Percentiles rank a stretch among this genome's conserved stretches.
These are phyloP conservation scores for Coprinopsis sp. DNA, from an alignment of 768 basidiomycete species.

Conservation along the genomic window DNA sequence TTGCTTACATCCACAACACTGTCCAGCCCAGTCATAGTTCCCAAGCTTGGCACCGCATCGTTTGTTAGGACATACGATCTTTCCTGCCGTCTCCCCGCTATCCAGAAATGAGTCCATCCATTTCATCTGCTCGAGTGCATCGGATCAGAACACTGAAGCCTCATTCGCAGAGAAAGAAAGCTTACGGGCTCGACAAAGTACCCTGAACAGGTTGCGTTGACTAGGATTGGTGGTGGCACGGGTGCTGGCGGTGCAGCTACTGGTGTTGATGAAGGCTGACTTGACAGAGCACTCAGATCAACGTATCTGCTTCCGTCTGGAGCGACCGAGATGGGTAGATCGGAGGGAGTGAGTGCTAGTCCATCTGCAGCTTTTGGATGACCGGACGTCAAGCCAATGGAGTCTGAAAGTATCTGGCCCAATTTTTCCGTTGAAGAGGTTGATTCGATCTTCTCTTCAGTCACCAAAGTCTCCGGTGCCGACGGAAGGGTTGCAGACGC, in stretches of 20 bases:
- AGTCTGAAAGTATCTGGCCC: too few relatives aligned
- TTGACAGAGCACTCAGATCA: not conserved
- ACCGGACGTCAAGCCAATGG: too few relatives aligned
- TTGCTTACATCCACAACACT: conserved; percentile 83
- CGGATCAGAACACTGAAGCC: not conserved
- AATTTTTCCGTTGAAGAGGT: too few relatives aligned
- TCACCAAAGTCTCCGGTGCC: too few relatives aligned
- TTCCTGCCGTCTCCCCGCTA: conserved; percentile 76
- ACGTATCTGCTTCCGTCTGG: conserved; percentile 4
- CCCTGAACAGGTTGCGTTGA: conserved; percentile 85
- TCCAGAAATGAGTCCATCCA: conserved; percentile 92
- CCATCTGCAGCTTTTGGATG: too few relatives aligned
- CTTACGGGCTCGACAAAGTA: conserved; percentile 95
- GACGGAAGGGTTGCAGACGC: conserved; percentile 45
- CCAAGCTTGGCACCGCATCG: conserved; percentile 91
- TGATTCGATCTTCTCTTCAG: too few relatives aligned
- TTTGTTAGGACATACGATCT: conserved; percentile 88
- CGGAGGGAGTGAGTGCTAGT: conserved; percentile 31
- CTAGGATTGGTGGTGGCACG: conserved; percentile 59
- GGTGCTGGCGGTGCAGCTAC: conserved; percentile 19
- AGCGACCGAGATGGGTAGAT: conserved; percentile 32
- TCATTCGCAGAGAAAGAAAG: not conserved
- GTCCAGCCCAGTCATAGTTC: conserved; percentile 96
- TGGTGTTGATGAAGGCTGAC: conserved; percentile 1
- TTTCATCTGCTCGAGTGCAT: conserved; percentile 54